phyloP scores from a whole-genome alignment of 1,284 basidiomycete genomes.

The Malassezia psittaci region DNA sequence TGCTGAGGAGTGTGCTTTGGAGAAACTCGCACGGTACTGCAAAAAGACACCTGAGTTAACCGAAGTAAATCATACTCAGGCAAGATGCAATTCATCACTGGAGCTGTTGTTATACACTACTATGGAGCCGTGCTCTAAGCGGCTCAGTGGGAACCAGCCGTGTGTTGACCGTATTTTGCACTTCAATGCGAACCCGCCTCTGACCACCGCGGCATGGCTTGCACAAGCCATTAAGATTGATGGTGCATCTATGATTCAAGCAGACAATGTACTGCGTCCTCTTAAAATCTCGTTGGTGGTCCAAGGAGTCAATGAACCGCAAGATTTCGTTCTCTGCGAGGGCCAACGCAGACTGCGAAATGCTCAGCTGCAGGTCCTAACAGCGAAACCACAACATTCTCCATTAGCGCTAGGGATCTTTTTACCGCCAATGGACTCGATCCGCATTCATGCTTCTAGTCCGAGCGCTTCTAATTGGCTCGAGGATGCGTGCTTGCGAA shows the following conservation, averaged over 20 bases:
- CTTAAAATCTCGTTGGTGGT: slow-evolving; percentile 62
- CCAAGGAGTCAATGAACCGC: slow-evolving; percentile 83
- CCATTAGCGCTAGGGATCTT: slow-evolving; percentile 28
- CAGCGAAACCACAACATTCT: slow-evolving; percentile 50
- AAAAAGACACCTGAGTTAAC: neutral
- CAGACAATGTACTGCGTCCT: neutral
- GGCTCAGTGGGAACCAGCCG: slow-evolving; percentile 74
- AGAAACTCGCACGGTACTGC: slow-evolving; percentile 55
- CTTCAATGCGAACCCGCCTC: slow-evolving; percentile 26
- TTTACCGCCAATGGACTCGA: slow-evolving; percentile 2
- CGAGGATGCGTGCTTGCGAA: slow-evolving; percentile 28
- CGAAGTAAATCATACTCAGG: neutral
- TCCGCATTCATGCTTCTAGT: neutral
- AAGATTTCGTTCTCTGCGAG: slow-evolving; percentile 88
- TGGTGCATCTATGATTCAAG: neutral
- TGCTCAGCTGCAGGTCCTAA: slow-evolving; percentile 66
- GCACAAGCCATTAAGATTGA: neutral
- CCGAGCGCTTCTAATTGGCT: slow-evolving; percentile 15
- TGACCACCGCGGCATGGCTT: slow-evolving; percentile 11
- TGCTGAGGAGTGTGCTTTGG: slow-evolving; percentile 86
- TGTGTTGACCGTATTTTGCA: slow-evolving; percentile 76
- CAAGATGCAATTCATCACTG: slow-evolving; percentile 12
- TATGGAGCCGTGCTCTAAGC: slow-evolving; percentile 86
- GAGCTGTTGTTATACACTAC: slow-evolving; percentile 77
- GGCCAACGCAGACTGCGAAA: slow-evolving; percentile 66